Percentiles rank a stretch among this genome's conserved stretches.
phyloP scores from a whole-genome alignment of 805 yeast species.

The Pichia cephalocereana region DNA sequence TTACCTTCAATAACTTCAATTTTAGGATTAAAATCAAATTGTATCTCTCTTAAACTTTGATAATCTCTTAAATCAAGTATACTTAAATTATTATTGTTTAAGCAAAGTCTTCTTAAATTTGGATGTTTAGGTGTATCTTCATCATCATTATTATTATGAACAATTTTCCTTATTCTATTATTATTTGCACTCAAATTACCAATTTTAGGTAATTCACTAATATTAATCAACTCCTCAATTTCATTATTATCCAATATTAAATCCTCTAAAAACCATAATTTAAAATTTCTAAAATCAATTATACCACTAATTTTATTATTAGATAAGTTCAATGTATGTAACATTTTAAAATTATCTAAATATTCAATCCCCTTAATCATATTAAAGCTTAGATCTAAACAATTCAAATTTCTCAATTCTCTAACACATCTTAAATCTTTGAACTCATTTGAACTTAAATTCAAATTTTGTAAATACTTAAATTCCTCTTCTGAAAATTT shows the following conservation, averaged over 20 bases:
- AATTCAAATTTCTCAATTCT: constrained; percentile 33
- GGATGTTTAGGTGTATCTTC: constrained; percentile 26
- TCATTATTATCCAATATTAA: constrained; percentile 35
- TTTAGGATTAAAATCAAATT: constrained; percentile 33
- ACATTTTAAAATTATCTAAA: constrained; percentile 29
- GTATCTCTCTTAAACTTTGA: constrained; percentile 33
- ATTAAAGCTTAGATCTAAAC: constrained; percentile 32
- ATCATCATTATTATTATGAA: constrained; percentile 18
- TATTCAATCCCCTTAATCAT: constrained; percentile 29
- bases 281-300: constrained; percentile 28
- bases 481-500: constrained; percentile 24
- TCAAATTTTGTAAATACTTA: constrained; percentile 33
- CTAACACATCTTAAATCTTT: constrained; percentile 29
- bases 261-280: constrained; percentile 34
- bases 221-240: constrained; percentile 26
- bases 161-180: constrained; percentile 28
- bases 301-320: constrained; percentile 32
- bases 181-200: constrained; percentile 34
- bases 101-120: constrained; percentile 6
- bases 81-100: constrained; percentile 6
- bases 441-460: constrained; percentile 31
- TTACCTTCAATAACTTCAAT: constrained; percentile 22
- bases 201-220: constrained; percentile 29
- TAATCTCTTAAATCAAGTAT: constrained; percentile 23
- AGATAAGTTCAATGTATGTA: constrained; percentile 32